These are phyloP conservation scores for Cutaneotrichosporon daszewskae DNA, from an alignment of 1,284 basidiomycete species.

Conservation along the genomic window DNA sequence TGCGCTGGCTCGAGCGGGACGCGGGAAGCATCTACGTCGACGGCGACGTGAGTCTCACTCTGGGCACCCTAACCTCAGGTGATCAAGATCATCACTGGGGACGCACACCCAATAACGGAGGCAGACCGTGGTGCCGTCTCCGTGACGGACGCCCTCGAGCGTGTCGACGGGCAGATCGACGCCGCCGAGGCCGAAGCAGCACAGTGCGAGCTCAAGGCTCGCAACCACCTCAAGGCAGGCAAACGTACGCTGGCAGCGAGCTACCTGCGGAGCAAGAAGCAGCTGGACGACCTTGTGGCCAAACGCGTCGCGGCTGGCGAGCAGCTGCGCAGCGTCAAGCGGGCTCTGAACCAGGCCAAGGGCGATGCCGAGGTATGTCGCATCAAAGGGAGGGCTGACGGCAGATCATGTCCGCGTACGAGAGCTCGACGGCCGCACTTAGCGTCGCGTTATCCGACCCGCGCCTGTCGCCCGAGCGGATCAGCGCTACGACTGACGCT, in stretches of 20 bases:
- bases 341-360: constrained; percentile 79
- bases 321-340: constrained; percentile 67
- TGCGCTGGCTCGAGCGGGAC: constrained; percentile 76
- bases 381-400: neutral
- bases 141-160: constrained; percentile 32
- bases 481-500: constrained; percentile 80
- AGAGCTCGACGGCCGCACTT: constrained; percentile 71
- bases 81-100: constrained; percentile 59
- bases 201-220: constrained; percentile 65
- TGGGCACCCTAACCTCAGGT: constrained; percentile 50
- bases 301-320: constrained; percentile 69
- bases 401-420: constrained; percentile 82
- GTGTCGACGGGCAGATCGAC: constrained; percentile 44
- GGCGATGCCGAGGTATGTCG: constrained; percentile 71
- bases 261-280: constrained; percentile 71
- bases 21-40: constrained; percentile 58
- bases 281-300: constrained; percentile 66
- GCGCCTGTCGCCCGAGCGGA: constrained; percentile 64
- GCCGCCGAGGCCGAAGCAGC: constrained; percentile 57
- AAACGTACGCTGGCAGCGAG: constrained; percentile 68
- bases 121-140: constrained; percentile 42
- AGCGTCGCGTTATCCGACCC: constrained; percentile 70
- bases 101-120: constrained; percentile 41
- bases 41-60: constrained; percentile 54
- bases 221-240: constrained; percentile 59